These are phyloP conservation scores for Microglena sp. DNA, from an alignment of 139 green algal genomes.

Conservation along the genomic window DNA sequence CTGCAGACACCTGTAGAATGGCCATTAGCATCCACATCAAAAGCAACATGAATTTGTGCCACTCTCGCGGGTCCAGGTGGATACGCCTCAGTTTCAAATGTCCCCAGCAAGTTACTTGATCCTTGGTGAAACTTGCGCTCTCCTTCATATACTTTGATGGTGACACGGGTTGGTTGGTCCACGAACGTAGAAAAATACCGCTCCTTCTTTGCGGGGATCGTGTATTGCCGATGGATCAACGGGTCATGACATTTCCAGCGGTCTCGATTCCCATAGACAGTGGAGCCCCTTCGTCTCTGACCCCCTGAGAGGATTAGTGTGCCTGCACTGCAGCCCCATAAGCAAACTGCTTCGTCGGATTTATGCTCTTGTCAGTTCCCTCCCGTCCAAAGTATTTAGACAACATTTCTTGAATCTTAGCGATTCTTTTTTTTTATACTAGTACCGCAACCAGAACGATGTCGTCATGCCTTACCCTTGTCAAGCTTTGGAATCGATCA, in stretches of 20 bases:
- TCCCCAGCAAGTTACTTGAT: slow-evolving; percentile 91
- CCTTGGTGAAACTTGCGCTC: slow-evolving; percentile 92
- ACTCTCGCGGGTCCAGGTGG: slow-evolving; percentile 78
- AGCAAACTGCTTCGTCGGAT: slow-evolving; percentile 83
- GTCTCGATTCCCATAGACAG: slow-evolving; percentile 84
- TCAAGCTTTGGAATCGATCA: slow-evolving; percentile 1
- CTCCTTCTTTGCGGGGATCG: slow-evolving; percentile 81
- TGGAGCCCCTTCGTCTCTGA: slow-evolving; percentile 25
- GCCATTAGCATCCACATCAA: slow-evolving; percentile 95
- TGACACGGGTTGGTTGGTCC: background rate
- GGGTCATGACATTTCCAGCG: slow-evolving; percentile 79
- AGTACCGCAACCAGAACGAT: slow-evolving; percentile 91
- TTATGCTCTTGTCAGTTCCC: slow-evolving; percentile 83
- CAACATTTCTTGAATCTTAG: slow-evolving; percentile 84
- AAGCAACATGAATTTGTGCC: slow-evolving; percentile 87
- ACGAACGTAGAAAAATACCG: slow-evolving; percentile 34
- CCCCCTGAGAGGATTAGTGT: slow-evolving; percentile 47
- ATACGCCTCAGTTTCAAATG: slow-evolving; percentile 88
- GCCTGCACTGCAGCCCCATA: slow-evolving; percentile 80
- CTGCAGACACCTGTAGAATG: slow-evolving; percentile 81
- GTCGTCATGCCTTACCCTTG: slow-evolving; percentile 58
- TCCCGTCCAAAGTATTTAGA: slow-evolving; percentile 73
- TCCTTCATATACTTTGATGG: slow-evolving; percentile 66
- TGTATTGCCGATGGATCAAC: slow-evolving; percentile 77
- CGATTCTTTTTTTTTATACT: slow-evolving; percentile 93